phyloP scores from a whole-genome alignment of 2,329 filamentous ascomycete species.

The Cladosporium sp. region DNA sequence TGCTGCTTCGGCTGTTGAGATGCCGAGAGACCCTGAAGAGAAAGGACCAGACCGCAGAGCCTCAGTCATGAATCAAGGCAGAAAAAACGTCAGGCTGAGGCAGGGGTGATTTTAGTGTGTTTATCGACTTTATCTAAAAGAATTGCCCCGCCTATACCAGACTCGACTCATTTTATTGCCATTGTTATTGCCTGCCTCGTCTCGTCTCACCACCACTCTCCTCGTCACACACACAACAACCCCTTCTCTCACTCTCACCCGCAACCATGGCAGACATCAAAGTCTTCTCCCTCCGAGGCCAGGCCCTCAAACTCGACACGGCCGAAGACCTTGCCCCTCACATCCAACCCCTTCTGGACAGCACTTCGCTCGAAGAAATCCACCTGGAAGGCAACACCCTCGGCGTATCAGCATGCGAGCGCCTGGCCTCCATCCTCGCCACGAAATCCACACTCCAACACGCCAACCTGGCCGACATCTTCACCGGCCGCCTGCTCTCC shows the following conservation, averaged over 20 bases:
- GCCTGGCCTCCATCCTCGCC: conserved; percentile 75
- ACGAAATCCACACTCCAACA: conserved; percentile 71
- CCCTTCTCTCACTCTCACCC: conserved; percentile 22
- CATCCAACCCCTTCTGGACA: conserved; percentile 68
- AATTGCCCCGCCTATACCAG: no score
- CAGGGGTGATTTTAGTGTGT: no score
- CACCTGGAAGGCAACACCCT: conserved; percentile 87
- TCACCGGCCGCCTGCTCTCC: conserved; percentile 86
- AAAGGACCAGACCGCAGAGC: conserved; percentile 3
- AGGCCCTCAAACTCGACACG: conserved; percentile 86
- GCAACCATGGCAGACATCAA: conserved; percentile 56
- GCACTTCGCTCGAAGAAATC: conserved; percentile 77
- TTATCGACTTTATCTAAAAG: no score
- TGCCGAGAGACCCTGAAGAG: conserved; percentile 10
- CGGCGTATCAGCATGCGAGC: conserved; percentile 81
- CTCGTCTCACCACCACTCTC: background rate
- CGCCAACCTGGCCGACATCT: conserved; percentile 95
- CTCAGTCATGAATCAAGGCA: background rate
- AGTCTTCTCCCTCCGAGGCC: conserved; percentile 86
- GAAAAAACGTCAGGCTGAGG: no score
- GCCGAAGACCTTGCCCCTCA: conserved; percentile 82
- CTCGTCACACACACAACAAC: background rate
- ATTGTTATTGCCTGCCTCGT: conserved; percentile 1
- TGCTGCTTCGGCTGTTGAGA: background rate
- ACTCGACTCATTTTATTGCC: conserved; percentile 5